Percentiles rank a stretch among this genome's conserved stretches.
Evolutionary conservation across 306 rosid genomes (phyloP).

Genomic region (Pterocarpus macrocarpus): DNA sequence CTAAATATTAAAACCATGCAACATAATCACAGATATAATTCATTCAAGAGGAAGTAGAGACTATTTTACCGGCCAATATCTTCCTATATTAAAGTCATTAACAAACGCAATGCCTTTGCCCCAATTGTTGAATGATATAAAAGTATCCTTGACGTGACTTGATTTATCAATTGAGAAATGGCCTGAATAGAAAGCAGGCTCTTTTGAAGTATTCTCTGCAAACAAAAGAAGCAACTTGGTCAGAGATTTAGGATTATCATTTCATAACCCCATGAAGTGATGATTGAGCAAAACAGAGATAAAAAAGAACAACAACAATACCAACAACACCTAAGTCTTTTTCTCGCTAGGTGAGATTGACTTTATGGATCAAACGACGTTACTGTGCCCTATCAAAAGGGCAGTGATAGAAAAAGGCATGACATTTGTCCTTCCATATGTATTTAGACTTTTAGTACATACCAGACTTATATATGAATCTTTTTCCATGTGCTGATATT

Average conservation of each 20-base stretch:
- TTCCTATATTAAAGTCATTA: slow-evolving; percentile 84
- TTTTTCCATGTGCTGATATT: slow-evolving; percentile 49
- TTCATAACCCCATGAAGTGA: slow-evolving; percentile 32
- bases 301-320: not conserved
- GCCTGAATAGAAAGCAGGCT: slow-evolving; percentile 83
- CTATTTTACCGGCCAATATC: slow-evolving; percentile 91
- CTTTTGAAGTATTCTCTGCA: slow-evolving; percentile 67
- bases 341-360: not conserved
- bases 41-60: slow-evolving; percentile 16
- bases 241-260: slow-evolving; percentile 31
- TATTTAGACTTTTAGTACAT: slow-evolving; percentile 32
- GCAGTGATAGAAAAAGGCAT: slow-evolving; percentile 24
- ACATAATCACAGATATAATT: slow-evolving; percentile 28
- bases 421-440: slow-evolving; percentile 14
- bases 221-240: slow-evolving; percentile 41
- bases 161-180: slow-evolving; percentile 66
- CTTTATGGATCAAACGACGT: not conserved
- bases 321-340: not conserved
- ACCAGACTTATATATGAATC: slow-evolving; percentile 58
- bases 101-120: slow-evolving; percentile 85
- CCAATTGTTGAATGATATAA: slow-evolving; percentile 79
- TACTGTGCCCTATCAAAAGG: not conserved
- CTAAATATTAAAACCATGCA: slow-evolving; percentile 16
- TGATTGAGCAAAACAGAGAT: slow-evolving; percentile 30
- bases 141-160: slow-evolving; percentile 73